phyloP scores from a whole-genome alignment of 768 basidiomycete species.

The Termitomyces sp. region DNA sequence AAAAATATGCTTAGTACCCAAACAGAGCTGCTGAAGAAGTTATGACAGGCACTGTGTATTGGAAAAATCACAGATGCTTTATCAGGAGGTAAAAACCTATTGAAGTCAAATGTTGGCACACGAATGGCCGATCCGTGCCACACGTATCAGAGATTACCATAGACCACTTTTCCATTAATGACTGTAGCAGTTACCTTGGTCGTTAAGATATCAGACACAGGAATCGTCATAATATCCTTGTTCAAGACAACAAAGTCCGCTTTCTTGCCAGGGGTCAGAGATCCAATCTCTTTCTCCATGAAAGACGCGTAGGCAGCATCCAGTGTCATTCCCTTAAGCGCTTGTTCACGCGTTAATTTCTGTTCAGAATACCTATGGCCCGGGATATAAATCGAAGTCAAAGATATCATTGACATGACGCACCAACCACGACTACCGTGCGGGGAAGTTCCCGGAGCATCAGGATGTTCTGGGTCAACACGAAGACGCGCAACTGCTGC shows the following conservation, averaged over 20 bases:
- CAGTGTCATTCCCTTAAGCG: constrained; percentile 86
- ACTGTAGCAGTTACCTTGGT: constrained; percentile 69
- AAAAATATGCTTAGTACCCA: no score
- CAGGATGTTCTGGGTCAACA: constrained; percentile 12
- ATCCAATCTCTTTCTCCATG: constrained; percentile 64
- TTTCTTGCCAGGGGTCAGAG: constrained; percentile 68
- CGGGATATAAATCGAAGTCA: background rate
- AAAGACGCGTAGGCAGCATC: constrained; percentile 89
- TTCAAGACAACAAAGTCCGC: constrained; percentile 88
- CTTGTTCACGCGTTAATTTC: constrained; percentile 72
- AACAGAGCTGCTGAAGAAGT: no score
- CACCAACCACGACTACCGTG: constrained; percentile 84
- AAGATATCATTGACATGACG: constrained; percentile 12
- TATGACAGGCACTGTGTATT: no score
- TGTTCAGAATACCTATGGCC: constrained; percentile 68
- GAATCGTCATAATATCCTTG: constrained; percentile 69
- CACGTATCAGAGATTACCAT: constrained; percentile 32
- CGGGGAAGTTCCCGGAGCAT: constrained; percentile 66
- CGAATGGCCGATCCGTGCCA: background rate
- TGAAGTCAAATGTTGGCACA: no score
- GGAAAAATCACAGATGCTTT: no score
- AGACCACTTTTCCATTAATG: constrained; percentile 65
- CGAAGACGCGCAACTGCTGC: constrained; percentile 73
- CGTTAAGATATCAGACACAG: constrained; percentile 51
- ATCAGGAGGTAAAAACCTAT: no score